A percentile compares a stretch with the other conserved stretches of the same genome.
Conservation (phyloP, 2,329 filamentous ascomycete genomes). For the Botrytis cinerea region DNA sequence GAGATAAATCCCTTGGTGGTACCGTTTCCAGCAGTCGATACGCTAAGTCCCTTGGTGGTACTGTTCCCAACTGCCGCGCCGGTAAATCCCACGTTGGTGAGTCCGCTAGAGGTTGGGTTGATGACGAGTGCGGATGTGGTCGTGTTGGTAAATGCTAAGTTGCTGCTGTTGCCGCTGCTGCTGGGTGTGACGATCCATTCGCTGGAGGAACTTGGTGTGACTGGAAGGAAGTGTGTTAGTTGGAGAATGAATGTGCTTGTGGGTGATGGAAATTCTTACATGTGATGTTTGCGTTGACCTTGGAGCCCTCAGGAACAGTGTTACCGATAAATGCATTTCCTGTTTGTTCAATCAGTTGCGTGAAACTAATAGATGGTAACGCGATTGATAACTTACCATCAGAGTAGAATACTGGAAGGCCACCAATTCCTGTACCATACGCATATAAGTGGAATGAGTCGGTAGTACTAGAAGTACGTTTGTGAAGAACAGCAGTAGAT, state of each 20-base stretch:
- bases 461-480: not conserved
- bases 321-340: conserved; percentile 18
- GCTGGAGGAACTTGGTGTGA: not conserved
- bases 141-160: not conserved
- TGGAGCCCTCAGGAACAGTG: not conserved
- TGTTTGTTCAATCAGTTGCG: not conserved
- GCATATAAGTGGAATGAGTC: conserved; percentile 18
- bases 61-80: not conserved
- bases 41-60: not conserved
- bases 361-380: not conserved
- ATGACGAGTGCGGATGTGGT: not conserved
- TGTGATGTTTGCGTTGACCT: conserved; percentile 15
- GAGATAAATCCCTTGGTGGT: conserved; percentile 1
- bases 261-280: not conserved
- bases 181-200: conserved; percentile 20
- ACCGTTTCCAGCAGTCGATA: not conserved
- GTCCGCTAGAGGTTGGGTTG: not conserved
- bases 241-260: not conserved
- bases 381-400: conserved; percentile 8
- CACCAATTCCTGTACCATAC: conserved; percentile 18
- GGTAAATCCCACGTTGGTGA: conserved; percentile 13
- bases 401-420: conserved; percentile 20
- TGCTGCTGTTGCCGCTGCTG: not conserved
- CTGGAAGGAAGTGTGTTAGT: not conserved
- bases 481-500: conserved; percentile 16